Evolutionary conservation across 192 early-diverging fungal species (phyloP), one percentile per base, ranked within the genome.

Genomic region (Coemansia erecta): DNA sequence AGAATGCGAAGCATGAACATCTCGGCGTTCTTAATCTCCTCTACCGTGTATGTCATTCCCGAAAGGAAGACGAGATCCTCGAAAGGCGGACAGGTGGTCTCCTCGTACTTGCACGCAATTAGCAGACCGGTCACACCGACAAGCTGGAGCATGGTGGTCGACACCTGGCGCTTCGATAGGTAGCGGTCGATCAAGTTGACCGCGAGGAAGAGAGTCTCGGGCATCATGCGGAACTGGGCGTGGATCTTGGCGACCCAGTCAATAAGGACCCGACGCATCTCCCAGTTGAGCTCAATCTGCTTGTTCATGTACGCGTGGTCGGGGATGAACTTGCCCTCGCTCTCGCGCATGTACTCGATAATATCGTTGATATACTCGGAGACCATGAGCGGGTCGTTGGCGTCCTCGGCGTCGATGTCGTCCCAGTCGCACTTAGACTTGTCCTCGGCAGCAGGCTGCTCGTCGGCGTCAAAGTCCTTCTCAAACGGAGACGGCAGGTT

Each of bases 181-280:
- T 98, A 97, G 7, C 97, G 90, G 67, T 99, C 97, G 40, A 99
- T 84, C 35, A 98, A 83, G 73, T 99, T 99, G 56, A 97, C 86
- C 8, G 94, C 80, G 56, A 98, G 67, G 64, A 89, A 99, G 11
- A 99, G 82, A 8, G 97, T 98, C 77, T 99, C 97, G 21, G 94
- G 92, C 14, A 96, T 81, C 55, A 98, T 81, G 35, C 87, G 86
- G 75, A 99, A 92, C 67, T 93, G 88, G 72, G 85, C 73, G 76
- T 98, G 94, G 19, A 94, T 87, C 67, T 98, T 92, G 45, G 95
- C 83, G 0, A 99, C 80, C 97, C 97, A 99, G 73, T 98, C 93
- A 26, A 97, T 81, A n/a, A 99, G 75, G 24, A 97, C 87, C 50
- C 79, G 74, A 57, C 97, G 87, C 95, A 98, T 98, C 48, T 85